Base-by-base conservation (phyloP, 257 asterid species). In the Primulina eburnea region DNA sequence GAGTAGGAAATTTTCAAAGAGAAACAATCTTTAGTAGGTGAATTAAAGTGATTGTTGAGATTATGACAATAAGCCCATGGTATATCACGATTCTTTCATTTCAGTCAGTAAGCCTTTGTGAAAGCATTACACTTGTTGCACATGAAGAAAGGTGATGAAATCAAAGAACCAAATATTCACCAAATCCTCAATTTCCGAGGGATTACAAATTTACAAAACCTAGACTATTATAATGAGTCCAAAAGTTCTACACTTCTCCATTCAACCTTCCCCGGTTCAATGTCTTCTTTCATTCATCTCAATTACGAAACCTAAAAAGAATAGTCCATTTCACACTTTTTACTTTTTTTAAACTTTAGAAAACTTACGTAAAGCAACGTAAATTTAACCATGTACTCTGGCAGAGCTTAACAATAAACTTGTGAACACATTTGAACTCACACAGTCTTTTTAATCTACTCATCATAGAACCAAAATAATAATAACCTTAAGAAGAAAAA, bases 21-120 rank as follows among this genome's bases (percentile, higher is more conserved):
- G 57, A 63, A 69, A 71, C 62, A 67, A 79, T 71, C 74, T 81
- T 65, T 81, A 73, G 83, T 70, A 78, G 80, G 88, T 81, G 56
- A 80, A 72, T 77, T 72, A 81, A 75, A 78, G 80, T 60, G 34
- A 40, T 60, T 64, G 43, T 50, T 52, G 56, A 29, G 71, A 70
- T 71, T 65, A 67, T 55, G 47, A 73, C 67, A 75, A 77, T 71
- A 60, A 52, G 71, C 61, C 53, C 60, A 38, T 75, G 72, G 69
- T 74, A 60, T 67, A 55, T 70, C 72, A 53, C 64, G 78, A 57
- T n/a, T 62, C 80, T 73, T 37, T 55, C 28, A 17, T 71, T 69
- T 38, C 57, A 63, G 69, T 72, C 69, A 24, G 78, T 63, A 62
- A 60, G 64, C 16, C 73, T 28, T 37, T 14, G 65, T 55, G 73